A percentile compares a stretch with the other conserved stretches of the same genome.
These are phyloP conservation scores for Claviceps arundinis DNA, from an alignment of 2,329 filamentous ascomycete species.

Conservation along the genomic window DNA sequence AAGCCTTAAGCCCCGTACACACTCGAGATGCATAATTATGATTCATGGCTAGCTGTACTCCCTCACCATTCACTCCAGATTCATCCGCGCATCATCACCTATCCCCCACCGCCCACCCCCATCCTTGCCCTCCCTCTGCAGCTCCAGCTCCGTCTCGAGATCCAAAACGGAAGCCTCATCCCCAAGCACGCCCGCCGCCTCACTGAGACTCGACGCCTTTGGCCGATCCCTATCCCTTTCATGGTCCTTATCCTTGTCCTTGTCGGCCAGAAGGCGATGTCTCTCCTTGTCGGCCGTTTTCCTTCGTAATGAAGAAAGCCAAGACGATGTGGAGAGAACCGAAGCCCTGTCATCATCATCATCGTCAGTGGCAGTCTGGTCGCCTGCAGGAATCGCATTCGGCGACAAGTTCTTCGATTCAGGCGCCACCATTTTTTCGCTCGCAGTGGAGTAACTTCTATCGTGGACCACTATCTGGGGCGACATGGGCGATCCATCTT, in stretches of 20 bases:
- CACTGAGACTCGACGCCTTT: constrained; percentile 29
- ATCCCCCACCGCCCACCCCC: constrained; percentile 58
- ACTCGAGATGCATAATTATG: too few relatives aligned
- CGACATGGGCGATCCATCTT: constrained; percentile 16
- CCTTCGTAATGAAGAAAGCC: constrained; percentile 26
- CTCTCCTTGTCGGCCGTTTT: constrained; percentile 26
- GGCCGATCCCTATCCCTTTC: constrained; percentile 14
- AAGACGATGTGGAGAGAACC: constrained; percentile 34
- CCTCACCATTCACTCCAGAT: constrained; percentile 47
- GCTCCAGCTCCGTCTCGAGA: constrained; percentile 34
- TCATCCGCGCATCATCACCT: constrained; percentile 75
- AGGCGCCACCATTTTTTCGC: constrained; percentile 22
- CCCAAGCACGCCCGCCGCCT: constrained; percentile 22
- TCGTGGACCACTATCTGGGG: constrained; percentile 7
- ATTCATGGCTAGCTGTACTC: too few relatives aligned
- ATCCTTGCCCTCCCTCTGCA: constrained; percentile 39
- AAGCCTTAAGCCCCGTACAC: too few relatives aligned
- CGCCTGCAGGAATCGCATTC: constrained; percentile 5
- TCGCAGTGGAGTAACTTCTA: constrained; percentile 21
- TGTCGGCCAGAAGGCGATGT: constrained; percentile 15
- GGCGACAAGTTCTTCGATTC: too few relatives aligned
- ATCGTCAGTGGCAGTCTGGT: constrained; percentile 15
- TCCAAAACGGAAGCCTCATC: constrained; percentile 29
- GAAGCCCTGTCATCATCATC: constrained; percentile 32
- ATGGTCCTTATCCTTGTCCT: constrained; percentile 2